phyloP scores from a whole-genome alignment of 2,329 filamentous ascomycete species.

The Coleophoma eucalyptorum region DNA sequence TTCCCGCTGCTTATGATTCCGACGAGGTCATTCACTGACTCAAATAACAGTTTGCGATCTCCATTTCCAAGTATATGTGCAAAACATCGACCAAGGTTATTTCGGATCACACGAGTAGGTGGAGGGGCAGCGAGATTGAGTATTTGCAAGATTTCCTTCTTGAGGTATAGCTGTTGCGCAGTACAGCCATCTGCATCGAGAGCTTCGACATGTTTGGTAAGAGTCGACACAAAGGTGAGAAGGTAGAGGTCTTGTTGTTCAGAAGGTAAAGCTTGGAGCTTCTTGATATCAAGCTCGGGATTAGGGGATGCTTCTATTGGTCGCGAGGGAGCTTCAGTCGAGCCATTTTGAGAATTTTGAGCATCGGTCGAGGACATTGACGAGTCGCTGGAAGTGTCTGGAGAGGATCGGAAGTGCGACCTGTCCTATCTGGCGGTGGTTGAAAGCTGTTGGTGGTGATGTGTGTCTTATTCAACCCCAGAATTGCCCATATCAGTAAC shows the following conservation, averaged over 20 bases:
- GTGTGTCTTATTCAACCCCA: background rate
- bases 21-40: conserved; percentile 87
- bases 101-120: conserved; percentile 83
- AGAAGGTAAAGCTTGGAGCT: conserved; percentile 82
- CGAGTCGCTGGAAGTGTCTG: conserved; percentile 7
- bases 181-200: conserved; percentile 78
- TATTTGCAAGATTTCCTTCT: conserved; percentile 92
- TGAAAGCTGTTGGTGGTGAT: background rate
- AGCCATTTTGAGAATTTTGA: conserved; percentile 26
- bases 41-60: conserved; percentile 87
- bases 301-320: conserved; percentile 41
- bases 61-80: conserved; percentile 79
- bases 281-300: conserved; percentile 82
- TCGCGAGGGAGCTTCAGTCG: conserved; percentile 25
- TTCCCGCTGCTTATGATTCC: conserved; percentile 71
- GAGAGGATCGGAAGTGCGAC: conserved; percentile 4
- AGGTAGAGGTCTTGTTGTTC: conserved; percentile 97
- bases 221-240: conserved; percentile 78
- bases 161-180: conserved; percentile 85
- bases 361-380: conserved; percentile 27
- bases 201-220: conserved; percentile 74
- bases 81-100: conserved; percentile 82
- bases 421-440: conserved; percentile 1
- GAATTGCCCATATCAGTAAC: background rate
- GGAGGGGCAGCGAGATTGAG: conserved; percentile 77